Evolutionary conservation across 495 filamentous ascomycete genomes (phyloP), one percentile per base, ranked within the genome.

Genomic region (Hypoxylon rickii): DNA sequence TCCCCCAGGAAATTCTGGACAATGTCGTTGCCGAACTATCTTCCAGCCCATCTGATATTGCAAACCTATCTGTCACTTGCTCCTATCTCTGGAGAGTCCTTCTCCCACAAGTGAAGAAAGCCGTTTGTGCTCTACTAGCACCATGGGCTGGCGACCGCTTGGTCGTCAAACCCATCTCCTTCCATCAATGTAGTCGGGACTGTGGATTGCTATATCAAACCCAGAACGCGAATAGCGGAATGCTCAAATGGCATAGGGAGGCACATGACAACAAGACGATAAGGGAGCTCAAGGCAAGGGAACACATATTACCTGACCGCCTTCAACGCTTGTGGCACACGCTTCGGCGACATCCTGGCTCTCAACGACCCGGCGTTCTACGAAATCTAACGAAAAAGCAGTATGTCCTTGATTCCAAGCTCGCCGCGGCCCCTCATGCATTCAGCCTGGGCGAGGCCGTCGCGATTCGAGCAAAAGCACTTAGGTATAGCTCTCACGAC

Each of bases 381-480:
- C 21, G 47, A 18, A 51, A 51, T 16, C 34, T 51, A 16, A 13
- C 47, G 37, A 51, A 51, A 18, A 8, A 13, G 17, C 22, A 41
- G 26, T 51, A 51, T 21, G 12, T 51, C 17, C 47, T 51, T 10
- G 47, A 51, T 16, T 41, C 47, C 10, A 51, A 31, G 37, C 24
- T 51, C 11, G 36, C 47, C 20, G 36, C 31, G 7, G n/a, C n/a
- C n/a, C n/a, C n/a, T n/a, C n/a, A n/a, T n/a, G n/a, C n/a, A n/a
- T 20, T 6, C 12, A 26, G 22, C 4, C 24, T 51, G n/a, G 47
- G 47, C 7, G 22, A 51, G 11, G 36, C 18, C 12, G 11, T 51
- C 37, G 5, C 15, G 11, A 12, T 40, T 10, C 47, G 21, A 32
- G 16, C 47, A 33, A 2, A 41, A n/a, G 40, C 36, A 37, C 3